Base-by-base conservation (phyloP, 495 filamentous ascomycete species). In the Penicillium flavigenum region DNA sequence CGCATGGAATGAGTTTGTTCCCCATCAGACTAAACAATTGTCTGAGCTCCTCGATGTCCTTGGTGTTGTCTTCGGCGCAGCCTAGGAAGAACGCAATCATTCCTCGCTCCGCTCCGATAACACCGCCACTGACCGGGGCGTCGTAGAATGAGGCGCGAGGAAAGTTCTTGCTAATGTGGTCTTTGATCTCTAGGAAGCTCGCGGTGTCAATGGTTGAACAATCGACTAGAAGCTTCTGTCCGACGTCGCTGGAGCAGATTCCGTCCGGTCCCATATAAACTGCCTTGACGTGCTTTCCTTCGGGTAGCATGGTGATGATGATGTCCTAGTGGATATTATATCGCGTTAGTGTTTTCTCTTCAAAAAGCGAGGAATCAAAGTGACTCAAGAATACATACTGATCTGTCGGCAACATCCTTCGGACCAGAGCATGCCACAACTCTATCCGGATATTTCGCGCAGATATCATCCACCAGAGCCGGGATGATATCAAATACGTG, bases 281-380 rank as follows among this genome's bases (percentile, higher is more conserved):
- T 10, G 68, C 64, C 51, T 81, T 80, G 49, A 89, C 86, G 57
- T 90, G 86, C 3, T 73, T 63, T 0, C 86, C 85, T 60, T 89
- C 83, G 0, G 86, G 87, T 0, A 90, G 72, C 59, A 86, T 86
- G 14, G 86, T 86, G 38, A 90, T 76, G 11, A 87, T 77, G 4
- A 79, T 81, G 61, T 86, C 80, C 87, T 89, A 56, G 71, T 29
- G 10, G 27, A 27, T 12, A 29, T 17, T 47, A 11, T 1, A 29
- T 16, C 9, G 22, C 42, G 2, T 47, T 29, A 47, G 45, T 31
- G 0, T 17, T 16, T 19, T 47, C 4, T 11, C 11, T 17, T 22
- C 16, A 1, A 50, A 54, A 26, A 44, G 44, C 14, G 14, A 46
- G n/a, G n/a, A 60, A 51, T 4, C 2, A 12, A n/a, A 2, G 12